Conservation (phyloP, 192 early-diverging fungal genomes). For the Borealophlyctis nickersoniae region DNA sequence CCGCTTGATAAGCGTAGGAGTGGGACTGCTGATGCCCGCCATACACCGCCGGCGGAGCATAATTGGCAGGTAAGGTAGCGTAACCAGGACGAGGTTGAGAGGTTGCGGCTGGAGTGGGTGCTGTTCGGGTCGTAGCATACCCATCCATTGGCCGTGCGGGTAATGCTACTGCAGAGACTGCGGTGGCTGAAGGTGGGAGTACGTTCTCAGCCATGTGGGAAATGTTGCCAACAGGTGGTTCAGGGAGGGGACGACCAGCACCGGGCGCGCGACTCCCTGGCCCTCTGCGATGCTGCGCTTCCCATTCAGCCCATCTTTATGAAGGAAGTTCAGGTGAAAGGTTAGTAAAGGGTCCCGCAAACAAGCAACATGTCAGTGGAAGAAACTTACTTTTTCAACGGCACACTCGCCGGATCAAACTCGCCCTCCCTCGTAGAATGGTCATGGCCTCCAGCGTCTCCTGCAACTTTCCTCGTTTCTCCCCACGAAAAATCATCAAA, state of each 20-base stretch:
- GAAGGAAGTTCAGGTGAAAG: neutral
- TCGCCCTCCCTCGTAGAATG: slow-evolving; percentile 51
- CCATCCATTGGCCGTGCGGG: neutral
- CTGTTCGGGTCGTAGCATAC: neutral
- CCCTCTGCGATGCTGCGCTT: neutral
- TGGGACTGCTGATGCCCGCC: too few species aligned
- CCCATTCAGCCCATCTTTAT: neutral
- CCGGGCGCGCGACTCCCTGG: neutral
- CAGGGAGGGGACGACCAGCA: neutral
- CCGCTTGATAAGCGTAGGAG: too few species aligned
- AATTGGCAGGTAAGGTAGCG: too few species aligned
- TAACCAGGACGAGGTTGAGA: too few species aligned
- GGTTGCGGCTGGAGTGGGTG: neutral
- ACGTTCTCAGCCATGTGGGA: neutral
- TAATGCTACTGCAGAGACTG: neutral
- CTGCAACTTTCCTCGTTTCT: slow-evolving; percentile 48
- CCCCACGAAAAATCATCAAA: slow-evolving; percentile 60
- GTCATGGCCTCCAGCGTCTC: slow-evolving; percentile 56
- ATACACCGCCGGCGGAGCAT: too few species aligned
- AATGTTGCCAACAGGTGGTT: neutral
- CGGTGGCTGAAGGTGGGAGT: neutral
- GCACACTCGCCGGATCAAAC: slow-evolving; percentile 6
- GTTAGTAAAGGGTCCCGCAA: neutral
- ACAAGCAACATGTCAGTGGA: neutral
- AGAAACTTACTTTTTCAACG: neutral